Percentiles rank a stretch among this genome's conserved stretches.
Evolutionary conservation across 495 filamentous ascomycete genomes (phyloP).

Genomic region (Penicillium paxilli): DNA sequence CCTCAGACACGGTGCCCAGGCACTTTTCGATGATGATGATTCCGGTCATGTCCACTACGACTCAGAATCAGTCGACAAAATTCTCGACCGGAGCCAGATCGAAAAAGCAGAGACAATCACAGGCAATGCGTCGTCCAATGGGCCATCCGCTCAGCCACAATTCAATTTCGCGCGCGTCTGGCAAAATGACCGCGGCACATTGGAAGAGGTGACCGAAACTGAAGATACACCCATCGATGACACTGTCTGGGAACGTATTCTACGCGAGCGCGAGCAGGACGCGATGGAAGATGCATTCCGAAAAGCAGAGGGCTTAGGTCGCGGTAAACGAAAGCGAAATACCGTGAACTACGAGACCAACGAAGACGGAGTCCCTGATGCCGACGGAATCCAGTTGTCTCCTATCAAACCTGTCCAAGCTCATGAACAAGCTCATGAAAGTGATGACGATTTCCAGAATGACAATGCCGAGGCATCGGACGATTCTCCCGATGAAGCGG

Average conservation of each 20-base stretch:
- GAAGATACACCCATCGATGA: conserved; percentile 46
- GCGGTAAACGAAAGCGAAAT: conserved; percentile 68
- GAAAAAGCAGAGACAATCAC: conserved; percentile 65
- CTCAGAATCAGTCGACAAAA: conserved; percentile 72
- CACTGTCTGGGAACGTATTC: conserved; percentile 86
- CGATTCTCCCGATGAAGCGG: conserved; percentile 25
- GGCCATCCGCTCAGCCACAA: conserved; percentile 39
- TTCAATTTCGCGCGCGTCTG: conserved; percentile 93
- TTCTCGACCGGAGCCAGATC: conserved; percentile 81
- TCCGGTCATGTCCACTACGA: conserved; percentile 75
- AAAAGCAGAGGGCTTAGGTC: conserved; percentile 69
- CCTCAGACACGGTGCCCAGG: conserved; percentile 81
- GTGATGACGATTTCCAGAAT: conserved; percentile 36
- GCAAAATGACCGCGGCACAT: conserved; percentile 73
- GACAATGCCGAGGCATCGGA: conserved; percentile 23
- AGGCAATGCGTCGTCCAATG: conserved; percentile 63
- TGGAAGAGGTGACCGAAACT: conserved; percentile 59
- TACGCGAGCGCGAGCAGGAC: conserved; percentile 75
- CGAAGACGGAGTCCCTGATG: conserved; percentile 12
- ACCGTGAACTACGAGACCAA: conserved; percentile 42
- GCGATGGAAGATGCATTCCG: conserved; percentile 66
- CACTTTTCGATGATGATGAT: conserved; percentile 76
- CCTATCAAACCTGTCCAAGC: conserved; percentile 26
- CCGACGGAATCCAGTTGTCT: conserved; percentile 14
- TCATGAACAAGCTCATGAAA: conserved; percentile 9